Evolutionary conservation across 768 basidiomycete species (phyloP), one percentile per base, ranked within the genome.

Genomic region (Rhodocollybia butyracea): DNA sequence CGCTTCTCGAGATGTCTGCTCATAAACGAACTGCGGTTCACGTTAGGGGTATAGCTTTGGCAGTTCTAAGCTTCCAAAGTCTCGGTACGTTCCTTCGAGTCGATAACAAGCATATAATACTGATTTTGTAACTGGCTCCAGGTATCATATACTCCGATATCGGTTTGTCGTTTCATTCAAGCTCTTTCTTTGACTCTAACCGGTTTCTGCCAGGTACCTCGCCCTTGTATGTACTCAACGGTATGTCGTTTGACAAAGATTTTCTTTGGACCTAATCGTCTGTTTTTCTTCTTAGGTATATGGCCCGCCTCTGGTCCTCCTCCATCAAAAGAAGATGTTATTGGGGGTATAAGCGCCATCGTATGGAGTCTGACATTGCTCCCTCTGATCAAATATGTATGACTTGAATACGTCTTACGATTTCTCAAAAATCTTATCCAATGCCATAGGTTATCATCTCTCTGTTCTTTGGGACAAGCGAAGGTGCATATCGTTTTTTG

Each of bases 211-310:
- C 70, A 47, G 77, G 85, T 5, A 86, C 85, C 0, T 83, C 81
- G 0, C 84, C 85, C 0, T 65, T 86, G 13, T 88, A 88, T 65
- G 79, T 83, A 2, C 64, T 87, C 27, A 86, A 85, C 61, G 84
- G 84, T 8, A n/a, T n/a, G n/a, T n/a, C n/a, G n/a, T n/a, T n/a
- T n/a, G n/a, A n/a, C n/a, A n/a, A n/a, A n/a, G n/a, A n/a, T n/a
- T n/a, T n/a, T n/a, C n/a, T n/a, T n/a, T n/a, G n/a, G n/a, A n/a
- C n/a, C n/a, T n/a, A n/a, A n/a, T n/a, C n/a, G n/a, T n/a, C n/a
- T n/a, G n/a, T n/a, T n/a, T n/a, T n/a, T n/a, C n/a, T n/a, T n/a
- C n/a, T n/a, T n/a, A n/a, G n/a, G n/a, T n/a, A 78, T 88, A 13
- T 88, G 83, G 80, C 74, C 82, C 2, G 36, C 79, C 1, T 53